Percentiles rank a stretch among this genome's conserved stretches.
phyloP scores from a whole-genome alignment of 768 basidiomycete genomes.

The Calocera viscosa region DNA sequence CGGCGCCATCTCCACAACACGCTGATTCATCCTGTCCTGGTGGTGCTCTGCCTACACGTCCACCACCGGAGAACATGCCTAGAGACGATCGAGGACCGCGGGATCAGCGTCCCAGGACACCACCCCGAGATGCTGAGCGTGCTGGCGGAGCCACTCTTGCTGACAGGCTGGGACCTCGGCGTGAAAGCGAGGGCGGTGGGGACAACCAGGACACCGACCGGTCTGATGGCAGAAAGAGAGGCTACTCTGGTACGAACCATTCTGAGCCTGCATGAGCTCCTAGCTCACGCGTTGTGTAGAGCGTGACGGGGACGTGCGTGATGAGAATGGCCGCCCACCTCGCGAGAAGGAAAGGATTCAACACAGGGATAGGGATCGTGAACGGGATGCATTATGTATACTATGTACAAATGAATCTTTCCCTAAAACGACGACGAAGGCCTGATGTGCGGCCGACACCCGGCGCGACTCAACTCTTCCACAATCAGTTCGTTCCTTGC shows the following conservation, averaged over 20 bases:
- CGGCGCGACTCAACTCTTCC: too few species aligned
- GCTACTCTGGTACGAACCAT: too few species aligned
- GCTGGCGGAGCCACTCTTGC: neutral
- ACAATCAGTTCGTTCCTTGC: too few species aligned
- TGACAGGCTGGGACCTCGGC: too few species aligned
- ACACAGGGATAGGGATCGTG: conserved; percentile 33
- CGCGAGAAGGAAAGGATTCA: conserved; percentile 35
- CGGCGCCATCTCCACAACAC: neutral
- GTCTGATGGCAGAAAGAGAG: too few species aligned
- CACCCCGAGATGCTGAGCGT: neutral
- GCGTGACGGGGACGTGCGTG: conserved; percentile 17
- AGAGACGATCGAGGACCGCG: neutral
- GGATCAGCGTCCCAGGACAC: neutral
- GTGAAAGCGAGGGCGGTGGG: too few species aligned
- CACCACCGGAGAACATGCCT: neutral
- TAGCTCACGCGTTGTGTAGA: neutral
- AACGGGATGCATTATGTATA: too few species aligned
- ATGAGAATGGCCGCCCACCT: conserved; percentile 29
- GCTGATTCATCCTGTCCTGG: neutral
- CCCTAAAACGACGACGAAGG: too few species aligned
- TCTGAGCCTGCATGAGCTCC: too few species aligned
- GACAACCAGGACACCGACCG: too few species aligned
- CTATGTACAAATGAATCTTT: too few species aligned
- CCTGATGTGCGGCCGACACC: too few species aligned
- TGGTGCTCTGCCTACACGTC: neutral